Conservation (phyloP, 345 rosid genomes). For the Eucalyptus marginata region DNA sequence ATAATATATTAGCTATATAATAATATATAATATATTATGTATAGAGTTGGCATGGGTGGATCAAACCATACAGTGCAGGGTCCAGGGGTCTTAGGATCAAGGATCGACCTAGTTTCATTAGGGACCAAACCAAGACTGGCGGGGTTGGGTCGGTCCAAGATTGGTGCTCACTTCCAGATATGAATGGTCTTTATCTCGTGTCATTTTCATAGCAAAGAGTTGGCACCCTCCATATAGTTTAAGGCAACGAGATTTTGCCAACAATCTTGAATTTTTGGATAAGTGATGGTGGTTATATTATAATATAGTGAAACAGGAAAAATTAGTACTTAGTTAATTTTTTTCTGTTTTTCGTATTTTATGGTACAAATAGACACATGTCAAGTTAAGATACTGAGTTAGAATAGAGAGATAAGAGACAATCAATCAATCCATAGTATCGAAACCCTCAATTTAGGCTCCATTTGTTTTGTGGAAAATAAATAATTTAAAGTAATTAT, state of each 20-base stretch:
- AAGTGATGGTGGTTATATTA: not conserved
- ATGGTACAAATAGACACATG: not conserved
- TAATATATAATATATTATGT: too few relatives aligned
- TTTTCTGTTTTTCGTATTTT: not conserved
- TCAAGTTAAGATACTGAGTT: not conserved
- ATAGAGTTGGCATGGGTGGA: too few relatives aligned
- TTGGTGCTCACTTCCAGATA: too few relatives aligned
- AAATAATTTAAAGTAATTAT: too few relatives aligned
- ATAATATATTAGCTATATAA: too few relatives aligned
- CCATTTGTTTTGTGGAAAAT: not conserved
- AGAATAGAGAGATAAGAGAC: not conserved
- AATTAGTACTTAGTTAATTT: not conserved
- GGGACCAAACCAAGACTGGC: fast-evolving
- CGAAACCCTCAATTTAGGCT: not conserved
- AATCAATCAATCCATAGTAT: not conserved
- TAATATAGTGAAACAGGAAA: not conserved
- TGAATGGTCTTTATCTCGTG: not conserved
- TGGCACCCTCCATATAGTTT: not conserved
- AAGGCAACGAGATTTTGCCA: not conserved
- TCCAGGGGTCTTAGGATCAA: too few relatives aligned
- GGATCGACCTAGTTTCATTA: too few relatives aligned
- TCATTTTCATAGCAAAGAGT: not conserved
- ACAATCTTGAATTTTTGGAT: not conserved
- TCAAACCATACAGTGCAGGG: fast-evolving
- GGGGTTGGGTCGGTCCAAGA: too few relatives aligned